Evolutionary conservation across 1,284 basidiomycete species (phyloP).

Genomic region (Naganishia sp.): DNA sequence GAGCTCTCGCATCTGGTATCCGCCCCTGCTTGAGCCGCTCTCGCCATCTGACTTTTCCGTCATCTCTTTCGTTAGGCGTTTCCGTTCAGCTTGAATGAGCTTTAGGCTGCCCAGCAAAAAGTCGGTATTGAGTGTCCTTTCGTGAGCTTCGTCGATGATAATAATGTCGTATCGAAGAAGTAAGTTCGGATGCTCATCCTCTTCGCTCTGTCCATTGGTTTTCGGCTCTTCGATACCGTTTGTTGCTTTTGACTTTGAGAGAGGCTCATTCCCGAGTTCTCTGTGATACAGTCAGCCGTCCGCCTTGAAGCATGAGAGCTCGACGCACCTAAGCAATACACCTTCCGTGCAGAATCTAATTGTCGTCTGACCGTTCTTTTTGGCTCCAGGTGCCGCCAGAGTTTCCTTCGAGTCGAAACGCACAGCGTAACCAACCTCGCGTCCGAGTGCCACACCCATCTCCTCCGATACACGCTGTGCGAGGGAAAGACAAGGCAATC

Average conservation of each 20-base stretch:
- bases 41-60: constrained; percentile 6
- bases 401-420: constrained; percentile 86
- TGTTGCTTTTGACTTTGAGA: neutral
- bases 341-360: constrained; percentile 97
- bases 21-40: constrained; percentile 3
- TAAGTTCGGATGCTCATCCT: constrained; percentile 49
- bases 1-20: constrained; percentile 54
- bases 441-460: constrained; percentile 69
- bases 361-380: constrained; percentile 59
- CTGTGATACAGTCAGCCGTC: neutral
- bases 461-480: constrained; percentile 86
- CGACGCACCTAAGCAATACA: constrained; percentile 89
- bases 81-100: constrained; percentile 74
- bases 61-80: constrained; percentile 54
- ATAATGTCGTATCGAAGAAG: constrained; percentile 83
- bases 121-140: constrained; percentile 91
- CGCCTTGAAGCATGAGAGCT: constrained; percentile 45
- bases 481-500: constrained; percentile 90
- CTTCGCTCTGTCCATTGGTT: constrained; percentile 6
- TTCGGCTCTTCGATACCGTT: constrained; percentile 1
- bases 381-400: constrained; percentile 36
- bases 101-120: constrained; percentile 90
- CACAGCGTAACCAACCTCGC: constrained; percentile 87
- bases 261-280: constrained; percentile 13
- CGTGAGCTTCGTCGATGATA: constrained; percentile 96